A percentile compares a stretch with the other conserved stretches of the same genome.
Conservation (phyloP, 768 basidiomycete genomes). For the Suillus subluteus region DNA sequence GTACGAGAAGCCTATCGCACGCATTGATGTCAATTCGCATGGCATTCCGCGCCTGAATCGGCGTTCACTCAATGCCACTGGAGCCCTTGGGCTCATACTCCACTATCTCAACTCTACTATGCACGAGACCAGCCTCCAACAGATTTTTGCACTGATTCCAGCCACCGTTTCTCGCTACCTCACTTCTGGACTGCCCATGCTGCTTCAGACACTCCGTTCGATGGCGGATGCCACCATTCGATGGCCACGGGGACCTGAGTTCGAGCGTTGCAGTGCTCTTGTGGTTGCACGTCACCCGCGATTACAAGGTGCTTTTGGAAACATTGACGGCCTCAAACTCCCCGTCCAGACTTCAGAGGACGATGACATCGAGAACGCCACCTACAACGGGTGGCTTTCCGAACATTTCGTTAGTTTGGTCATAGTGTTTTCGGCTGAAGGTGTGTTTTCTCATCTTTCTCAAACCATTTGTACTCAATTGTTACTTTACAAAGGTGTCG, state of each 20-base stretch:
- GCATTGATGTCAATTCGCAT: not conserved
- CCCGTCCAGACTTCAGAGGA: constrained; percentile 40
- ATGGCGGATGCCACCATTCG: not conserved
- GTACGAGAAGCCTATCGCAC: not conserved
- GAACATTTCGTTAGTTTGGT: constrained; percentile 21
- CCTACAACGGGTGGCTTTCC: constrained; percentile 49
- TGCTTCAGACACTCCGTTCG: not conserved
- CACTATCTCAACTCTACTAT: constrained; percentile 35
- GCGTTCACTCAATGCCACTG: constrained; percentile 25
- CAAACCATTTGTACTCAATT: not conserved
- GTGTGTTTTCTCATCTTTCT: not conserved
- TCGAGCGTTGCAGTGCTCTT: too few relatives aligned
- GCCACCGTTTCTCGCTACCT: not conserved
- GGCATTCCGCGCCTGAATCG: not conserved
- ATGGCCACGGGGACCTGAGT: too few relatives aligned
- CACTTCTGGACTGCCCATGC: not conserved
- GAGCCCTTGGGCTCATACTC: constrained; percentile 50
- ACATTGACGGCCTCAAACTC: constrained; percentile 46
- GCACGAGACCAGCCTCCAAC: too few relatives aligned
- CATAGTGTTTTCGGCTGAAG: constrained; percentile 33
- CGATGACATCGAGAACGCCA: constrained; percentile 47
- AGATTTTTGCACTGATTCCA: not conserved
- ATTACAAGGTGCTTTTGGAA: constrained; percentile 26
- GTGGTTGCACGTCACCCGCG: too few relatives aligned
- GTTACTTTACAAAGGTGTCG: constrained; percentile 29